Evolutionary conservation across 2,329 filamentous ascomycete genomes (phyloP).

Genomic region (Shiraia bambusicola): DNA sequence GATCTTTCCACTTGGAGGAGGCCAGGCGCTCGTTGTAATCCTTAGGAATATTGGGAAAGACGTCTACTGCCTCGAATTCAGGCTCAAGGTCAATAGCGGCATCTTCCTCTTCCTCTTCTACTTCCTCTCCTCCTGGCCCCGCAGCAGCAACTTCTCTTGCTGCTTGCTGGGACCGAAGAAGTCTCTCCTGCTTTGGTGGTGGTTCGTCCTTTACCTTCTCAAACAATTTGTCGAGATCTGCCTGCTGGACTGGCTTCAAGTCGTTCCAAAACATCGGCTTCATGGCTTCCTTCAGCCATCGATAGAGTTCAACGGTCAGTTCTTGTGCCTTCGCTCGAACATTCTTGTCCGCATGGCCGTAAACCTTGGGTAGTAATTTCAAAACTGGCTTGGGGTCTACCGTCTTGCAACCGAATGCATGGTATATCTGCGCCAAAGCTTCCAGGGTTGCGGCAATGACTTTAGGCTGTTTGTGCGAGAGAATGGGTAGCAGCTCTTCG

Average conservation of each 20-base stretch:
- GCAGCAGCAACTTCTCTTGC: slow-evolving; percentile 71
- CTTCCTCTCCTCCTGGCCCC: slow-evolving; percentile 56
- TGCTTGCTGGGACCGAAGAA: slow-evolving; percentile 86
- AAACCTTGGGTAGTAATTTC: slow-evolving; percentile 84
- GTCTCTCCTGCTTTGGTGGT: slow-evolving; percentile 82
- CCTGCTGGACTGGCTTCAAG: slow-evolving; percentile 91
- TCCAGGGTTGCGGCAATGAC: slow-evolving; percentile 74
- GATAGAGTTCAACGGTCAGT: slow-evolving; percentile 88
- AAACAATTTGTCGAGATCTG: slow-evolving; percentile 89
- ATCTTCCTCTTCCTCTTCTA: slow-evolving; percentile 57
- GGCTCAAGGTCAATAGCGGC: slow-evolving; percentile 69
- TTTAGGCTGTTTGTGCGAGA: slow-evolving; percentile 90
- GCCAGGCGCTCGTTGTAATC: slow-evolving; percentile 80
- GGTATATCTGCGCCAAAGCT: slow-evolving; percentile 79
- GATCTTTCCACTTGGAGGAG: slow-evolving; percentile 97
- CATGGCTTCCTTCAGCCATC: slow-evolving; percentile 97
- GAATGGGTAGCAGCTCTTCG: slow-evolving; percentile 81
- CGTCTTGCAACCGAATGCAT: slow-evolving; percentile 92
- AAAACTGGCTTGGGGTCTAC: slow-evolving; percentile 90
- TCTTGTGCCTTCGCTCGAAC: slow-evolving; percentile 91
- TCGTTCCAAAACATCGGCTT: slow-evolving; percentile 98
- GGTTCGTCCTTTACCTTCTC: slow-evolving; percentile 89
- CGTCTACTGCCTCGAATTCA: slow-evolving; percentile 78
- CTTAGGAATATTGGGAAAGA: slow-evolving; percentile 75
- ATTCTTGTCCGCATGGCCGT: slow-evolving; percentile 97